phyloP scores from a whole-genome alignment of 2,329 filamentous ascomycete species.

The Cladorrhinum sp. region DNA sequence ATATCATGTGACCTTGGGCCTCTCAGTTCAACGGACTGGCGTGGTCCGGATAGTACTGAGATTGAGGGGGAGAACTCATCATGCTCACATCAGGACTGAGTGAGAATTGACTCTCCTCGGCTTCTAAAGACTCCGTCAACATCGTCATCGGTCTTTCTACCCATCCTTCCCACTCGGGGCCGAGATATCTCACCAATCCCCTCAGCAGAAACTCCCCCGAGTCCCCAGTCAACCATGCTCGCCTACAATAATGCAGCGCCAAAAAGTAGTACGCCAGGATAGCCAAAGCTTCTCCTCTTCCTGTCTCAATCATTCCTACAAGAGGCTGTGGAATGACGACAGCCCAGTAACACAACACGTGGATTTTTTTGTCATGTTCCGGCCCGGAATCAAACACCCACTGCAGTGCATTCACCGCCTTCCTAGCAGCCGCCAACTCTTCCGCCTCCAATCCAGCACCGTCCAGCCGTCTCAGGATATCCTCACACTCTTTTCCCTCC shows the following conservation, averaged over 20 bases:
- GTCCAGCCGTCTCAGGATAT: conserved; percentile 24
- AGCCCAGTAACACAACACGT: conserved; percentile 37
- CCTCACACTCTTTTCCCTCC: conserved; percentile 30
- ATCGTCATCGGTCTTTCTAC: conserved; percentile 27
- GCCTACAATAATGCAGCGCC: conserved; percentile 36
- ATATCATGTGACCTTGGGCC: background rate
- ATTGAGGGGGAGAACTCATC: background rate
- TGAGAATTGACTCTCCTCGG: background rate
- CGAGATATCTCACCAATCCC: conserved; percentile 28
- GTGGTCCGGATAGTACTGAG: background rate
- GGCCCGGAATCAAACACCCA: conserved; percentile 30
- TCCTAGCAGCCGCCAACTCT: conserved; percentile 22
- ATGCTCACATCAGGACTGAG: conserved; percentile 2
- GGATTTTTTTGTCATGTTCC: conserved; percentile 15
- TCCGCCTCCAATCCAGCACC: conserved; percentile 15
- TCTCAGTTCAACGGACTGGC: background rate
- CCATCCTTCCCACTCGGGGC: conserved; percentile 33
- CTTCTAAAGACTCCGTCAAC: conserved; percentile 14
- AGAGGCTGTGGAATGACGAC: conserved; percentile 36
- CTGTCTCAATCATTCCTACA: conserved; percentile 34
- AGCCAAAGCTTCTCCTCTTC: conserved; percentile 39
- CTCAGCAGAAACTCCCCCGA: conserved; percentile 32
- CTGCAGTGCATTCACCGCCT: conserved; percentile 32
- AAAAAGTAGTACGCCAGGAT: conserved; percentile 43
- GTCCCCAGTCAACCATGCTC: conserved; percentile 35